Evolutionary conservation across 371 early-diverging fungal genomes (phyloP), one percentile per base, ranked within the genome.

Genomic region (Saksenaea oblongispora): DNA sequence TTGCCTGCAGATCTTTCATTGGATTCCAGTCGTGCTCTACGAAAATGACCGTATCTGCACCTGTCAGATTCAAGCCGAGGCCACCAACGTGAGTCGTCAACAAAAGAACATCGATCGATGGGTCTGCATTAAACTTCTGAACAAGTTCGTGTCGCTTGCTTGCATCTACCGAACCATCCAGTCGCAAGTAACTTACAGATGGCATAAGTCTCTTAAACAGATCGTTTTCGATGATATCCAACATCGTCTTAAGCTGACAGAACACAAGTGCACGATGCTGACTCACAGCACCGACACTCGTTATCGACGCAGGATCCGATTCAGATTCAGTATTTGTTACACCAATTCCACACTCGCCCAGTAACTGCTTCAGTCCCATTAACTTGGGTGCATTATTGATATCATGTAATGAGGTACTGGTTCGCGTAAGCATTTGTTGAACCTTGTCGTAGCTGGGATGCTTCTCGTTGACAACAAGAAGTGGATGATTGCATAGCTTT

Each of bases 21-120:
- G 99, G 99, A 76, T 99, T 99, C 96, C 99, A 99, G 71, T 99
- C 99, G 77, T 99, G 99, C 76, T 99, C 99, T 14, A 98, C 97
- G 87, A 99, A 98, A 34, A 99, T 98, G 7, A 99, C 99, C 1
- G 98, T 98, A 71, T 99, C 98, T 5, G 99, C 99, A 11, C 97
- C 97, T 5, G 99, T 99, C 67, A 99, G 75, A 66, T 99, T 99
- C 3, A 99, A 85, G 2, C 99, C 99, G 9, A 99, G 83, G 2
- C 99, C 99, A 72, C 99, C 99, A 15, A 98, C 98, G 58, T 92
- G 93, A 0, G 99, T 99, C 27, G 99, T 99, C 54, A 99, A 79
- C 24, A 99, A 82, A 36, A 99, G 78, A 3, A 97, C 90, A 70
- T 95, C 97, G 65, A 98, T 97, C n/a, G 93, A 91, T 0, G 97